Evolutionary conservation across 2,329 filamentous ascomycete species (phyloP).

Genomic region (Aspergillus udagawae): DNA sequence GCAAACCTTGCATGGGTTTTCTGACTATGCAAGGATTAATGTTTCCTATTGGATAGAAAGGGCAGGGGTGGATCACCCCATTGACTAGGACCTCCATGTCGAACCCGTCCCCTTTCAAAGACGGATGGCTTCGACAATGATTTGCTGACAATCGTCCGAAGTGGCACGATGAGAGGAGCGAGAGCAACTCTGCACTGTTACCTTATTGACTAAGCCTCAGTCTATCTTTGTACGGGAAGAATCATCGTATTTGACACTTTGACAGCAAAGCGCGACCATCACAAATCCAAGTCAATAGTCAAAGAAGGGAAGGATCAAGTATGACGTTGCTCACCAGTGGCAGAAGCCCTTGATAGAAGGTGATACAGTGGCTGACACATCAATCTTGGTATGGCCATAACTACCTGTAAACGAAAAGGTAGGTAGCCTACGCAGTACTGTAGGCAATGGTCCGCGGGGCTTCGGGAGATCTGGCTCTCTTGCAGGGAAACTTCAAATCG

Average conservation of each 20-base stretch:
- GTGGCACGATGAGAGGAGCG: conserved; percentile 15
- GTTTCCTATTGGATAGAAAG: conserved; percentile 7
- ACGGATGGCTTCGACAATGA: conserved; percentile 8
- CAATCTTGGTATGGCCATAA: neutral
- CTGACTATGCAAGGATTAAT: conserved; percentile 9
- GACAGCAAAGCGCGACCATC: neutral
- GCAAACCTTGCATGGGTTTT: conserved; percentile 19
- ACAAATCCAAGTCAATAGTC: neutral
- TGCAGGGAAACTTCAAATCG: neutral
- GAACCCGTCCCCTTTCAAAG: conserved; percentile 7
- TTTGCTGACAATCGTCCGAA: conserved; percentile 9
- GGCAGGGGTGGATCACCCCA: conserved; percentile 6
- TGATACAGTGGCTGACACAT: neutral
- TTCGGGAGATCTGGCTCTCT: neutral
- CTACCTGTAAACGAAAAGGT: too few relatives aligned
- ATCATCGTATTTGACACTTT: neutral
- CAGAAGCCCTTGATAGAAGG: neutral
- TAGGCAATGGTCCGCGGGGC: too few relatives aligned
- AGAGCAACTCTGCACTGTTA: conserved; percentile 28
- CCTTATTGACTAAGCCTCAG: conserved; percentile 6
- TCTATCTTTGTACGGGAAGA: neutral
- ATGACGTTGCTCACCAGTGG: neutral
- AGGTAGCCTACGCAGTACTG: too few relatives aligned
- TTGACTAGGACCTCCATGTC: neutral
- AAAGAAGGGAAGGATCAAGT: neutral